Base-by-base conservation (phyloP, 2,329 filamentous ascomycete species). In the Scytalidium lignicola region DNA sequence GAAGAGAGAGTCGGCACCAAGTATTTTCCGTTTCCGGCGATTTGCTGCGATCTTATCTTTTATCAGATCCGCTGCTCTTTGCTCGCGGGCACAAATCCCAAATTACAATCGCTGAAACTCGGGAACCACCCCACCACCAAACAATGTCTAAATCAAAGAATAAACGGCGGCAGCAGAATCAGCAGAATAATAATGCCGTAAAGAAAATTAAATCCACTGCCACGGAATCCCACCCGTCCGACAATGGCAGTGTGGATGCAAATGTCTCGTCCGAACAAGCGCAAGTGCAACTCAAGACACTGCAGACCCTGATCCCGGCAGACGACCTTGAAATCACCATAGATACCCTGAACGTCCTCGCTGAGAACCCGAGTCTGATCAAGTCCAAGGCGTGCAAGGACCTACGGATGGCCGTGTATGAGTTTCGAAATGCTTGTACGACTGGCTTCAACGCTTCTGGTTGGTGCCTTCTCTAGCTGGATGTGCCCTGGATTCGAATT, bases 321-420 rank as follows among this genome's bases (percentile, higher is more conserved):
- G 82, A 86, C 56, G 84, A 88, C 54, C 72, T 88, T 48, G 83
- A 86, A 42, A 79, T 86, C 49, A 74, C 83, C 1, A 73, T 85
- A 49, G 84, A 87, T 26, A 86, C 83, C 0, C 72, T 88, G 22
- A 70, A 68, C 2, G 73, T 77, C 0, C 72, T 87, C 10, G 67
- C 82, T 0, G 67, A 76, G 50, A 75, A 86, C 53, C 83, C 84
- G 0, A 67, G 65, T 19, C 60, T 86, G 19, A 86, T 85, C 63
- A 88, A 88, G 64, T 80, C 81, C 0, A 86, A 85, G 59, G 74
- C 73, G 20, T 88, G 84, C 68, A 84, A 80, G 58, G 80, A 84
- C 43, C 68, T 88, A 2, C 74, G 85, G 18, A 78, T 76, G 3
- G 83, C 83, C 4, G 83, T 86, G 7, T 86, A 85, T 58, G 79